phyloP scores from a whole-genome alignment of 345 rosid species.

The Abelmoschus esculentus region DNA sequence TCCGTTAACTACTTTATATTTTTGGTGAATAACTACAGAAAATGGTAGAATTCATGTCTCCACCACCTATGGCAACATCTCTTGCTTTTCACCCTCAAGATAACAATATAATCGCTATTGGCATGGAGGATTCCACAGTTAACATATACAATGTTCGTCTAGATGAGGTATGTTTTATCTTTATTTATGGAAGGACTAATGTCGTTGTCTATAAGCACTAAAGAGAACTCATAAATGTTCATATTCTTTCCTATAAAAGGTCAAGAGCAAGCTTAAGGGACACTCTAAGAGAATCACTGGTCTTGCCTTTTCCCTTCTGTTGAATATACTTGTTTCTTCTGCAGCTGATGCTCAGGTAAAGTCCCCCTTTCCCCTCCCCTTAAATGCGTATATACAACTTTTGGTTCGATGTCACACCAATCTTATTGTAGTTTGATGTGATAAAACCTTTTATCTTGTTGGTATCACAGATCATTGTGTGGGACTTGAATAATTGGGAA shows the following conservation, averaged over 20 bases:
- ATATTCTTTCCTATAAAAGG: slow-evolving; percentile 20
- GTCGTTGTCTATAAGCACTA: neutral
- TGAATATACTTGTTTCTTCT: slow-evolving; percentile 34
- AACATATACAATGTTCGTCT: slow-evolving; percentile 29
- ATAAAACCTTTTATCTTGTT: neutral
- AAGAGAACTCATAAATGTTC: neutral
- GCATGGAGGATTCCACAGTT: slow-evolving; percentile 44
- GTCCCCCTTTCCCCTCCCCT: neutral
- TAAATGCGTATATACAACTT: neutral
- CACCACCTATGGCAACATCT: slow-evolving; percentile 39
- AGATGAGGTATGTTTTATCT: slow-evolving; percentile 28
- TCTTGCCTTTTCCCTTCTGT: slow-evolving; percentile 34
- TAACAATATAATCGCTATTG: slow-evolving; percentile 38
- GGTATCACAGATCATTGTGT: slow-evolving; percentile 24
- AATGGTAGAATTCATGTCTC: slow-evolving; percentile 32
- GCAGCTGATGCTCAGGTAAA: slow-evolving; percentile 48
- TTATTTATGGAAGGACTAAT: neutral
- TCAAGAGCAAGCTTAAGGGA: slow-evolving; percentile 31
- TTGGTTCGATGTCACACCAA: neutral
- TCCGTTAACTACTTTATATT: neutral
- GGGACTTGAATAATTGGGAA: slow-evolving; percentile 32
- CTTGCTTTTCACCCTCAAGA: slow-evolving; percentile 50
- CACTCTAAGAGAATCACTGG: slow-evolving; percentile 34
- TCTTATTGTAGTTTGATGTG: neutral
- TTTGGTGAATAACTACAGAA: slow-evolving; percentile 23